A percentile compares a stretch with the other conserved stretches of the same genome.
Conservation (phyloP, 2,329 filamentous ascomycete species). For the Fusarium pseudocircinatum region DNA sequence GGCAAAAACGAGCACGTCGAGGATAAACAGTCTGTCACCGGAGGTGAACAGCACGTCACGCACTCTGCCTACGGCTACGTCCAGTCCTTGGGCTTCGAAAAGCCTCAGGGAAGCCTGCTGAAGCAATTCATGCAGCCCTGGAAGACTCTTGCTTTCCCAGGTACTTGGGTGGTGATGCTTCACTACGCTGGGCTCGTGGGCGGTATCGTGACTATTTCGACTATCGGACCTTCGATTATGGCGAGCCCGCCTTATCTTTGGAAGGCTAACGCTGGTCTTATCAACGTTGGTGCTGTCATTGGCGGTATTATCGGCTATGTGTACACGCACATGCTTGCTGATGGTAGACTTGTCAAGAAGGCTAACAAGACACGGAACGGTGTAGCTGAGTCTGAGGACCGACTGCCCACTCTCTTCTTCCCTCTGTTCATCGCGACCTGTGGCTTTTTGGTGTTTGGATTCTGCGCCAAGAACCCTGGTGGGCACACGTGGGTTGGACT, state of each 20-base stretch:
- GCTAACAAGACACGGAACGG: constrained; percentile 40
- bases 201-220: constrained; percentile 48
- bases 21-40: neutral
- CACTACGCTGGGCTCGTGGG: constrained; percentile 52
- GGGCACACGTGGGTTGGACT: constrained; percentile 48
- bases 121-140: constrained; percentile 18
- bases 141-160: constrained; percentile 41
- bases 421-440: constrained; percentile 44
- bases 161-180: constrained; percentile 50
- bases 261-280: constrained; percentile 46
- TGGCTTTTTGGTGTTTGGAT: constrained; percentile 51
- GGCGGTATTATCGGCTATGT: constrained; percentile 44
- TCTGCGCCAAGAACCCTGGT: constrained; percentile 48
- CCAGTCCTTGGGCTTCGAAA: constrained; percentile 17
- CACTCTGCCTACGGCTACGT: constrained; percentile 5
- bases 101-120: constrained; percentile 5
- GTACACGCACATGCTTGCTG: constrained; percentile 43
- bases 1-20: constrained; percentile 18
- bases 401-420: constrained; percentile 46
- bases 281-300: constrained; percentile 49
- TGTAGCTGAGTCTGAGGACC: constrained; percentile 46
- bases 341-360: constrained; percentile 15
- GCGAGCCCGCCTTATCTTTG: constrained; percentile 47
- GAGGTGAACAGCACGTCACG: neutral
- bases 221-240: constrained; percentile 47